phyloP scores from a whole-genome alignment of 2,329 filamentous ascomycete species.

The Rutstroemia sp. region DNA sequence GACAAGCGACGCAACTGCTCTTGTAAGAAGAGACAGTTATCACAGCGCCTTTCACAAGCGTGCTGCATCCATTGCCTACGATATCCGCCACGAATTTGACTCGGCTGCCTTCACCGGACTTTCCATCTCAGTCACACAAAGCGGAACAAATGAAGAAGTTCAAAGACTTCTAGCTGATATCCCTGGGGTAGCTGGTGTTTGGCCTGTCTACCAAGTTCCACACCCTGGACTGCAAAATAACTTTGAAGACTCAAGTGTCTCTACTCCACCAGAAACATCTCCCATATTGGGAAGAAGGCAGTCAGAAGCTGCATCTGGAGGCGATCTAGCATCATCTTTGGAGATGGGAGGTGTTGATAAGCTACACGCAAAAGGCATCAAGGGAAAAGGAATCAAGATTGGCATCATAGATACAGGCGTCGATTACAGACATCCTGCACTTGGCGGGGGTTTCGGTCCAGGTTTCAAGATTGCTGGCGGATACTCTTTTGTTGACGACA shows the following conservation, averaged over 20 bases:
- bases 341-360: slow-evolving; percentile 29
- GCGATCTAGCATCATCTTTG: slow-evolving; percentile 2
- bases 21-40: background rate
- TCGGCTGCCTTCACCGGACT: slow-evolving; percentile 1
- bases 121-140: background rate
- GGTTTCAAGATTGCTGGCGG: slow-evolving; percentile 52
- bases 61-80: slow-evolving; percentile 2
- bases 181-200: background rate
- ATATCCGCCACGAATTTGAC: slow-evolving; percentile 8
- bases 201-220: slow-evolving; percentile 2
- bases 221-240: background rate
- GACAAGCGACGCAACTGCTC: background rate
- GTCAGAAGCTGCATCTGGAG: background rate
- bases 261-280: background rate
- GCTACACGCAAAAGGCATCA: slow-evolving; percentile 37
- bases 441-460: slow-evolving; percentile 56
- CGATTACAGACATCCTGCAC: slow-evolving; percentile 55
- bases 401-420: slow-evolving; percentile 35
- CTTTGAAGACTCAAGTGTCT: background rate
- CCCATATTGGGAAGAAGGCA: background rate
- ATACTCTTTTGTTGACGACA: slow-evolving; percentile 49
- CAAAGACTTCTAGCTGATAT: background rate
- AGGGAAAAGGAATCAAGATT: slow-evolving; percentile 38
- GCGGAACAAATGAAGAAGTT: background rate
- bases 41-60: background rate